Base-by-base conservation (phyloP, 1,284 basidiomycete genomes). In the Trichosporon ovoides region DNA sequence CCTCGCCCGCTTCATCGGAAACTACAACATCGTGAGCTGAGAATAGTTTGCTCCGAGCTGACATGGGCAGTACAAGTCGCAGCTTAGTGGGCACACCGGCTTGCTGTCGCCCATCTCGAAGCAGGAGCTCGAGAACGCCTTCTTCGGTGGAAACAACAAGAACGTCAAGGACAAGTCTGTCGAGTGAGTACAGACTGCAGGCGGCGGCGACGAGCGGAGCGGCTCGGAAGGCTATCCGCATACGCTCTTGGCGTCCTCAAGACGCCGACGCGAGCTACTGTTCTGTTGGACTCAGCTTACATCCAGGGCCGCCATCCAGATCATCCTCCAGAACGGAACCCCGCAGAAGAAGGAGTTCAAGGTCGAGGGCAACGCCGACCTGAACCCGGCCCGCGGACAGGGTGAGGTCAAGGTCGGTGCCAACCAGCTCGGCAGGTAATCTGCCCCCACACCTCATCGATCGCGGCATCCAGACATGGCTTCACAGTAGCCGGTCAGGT, bases 151-250 rank as follows among this genome's bases (percentile, higher is more conserved):
- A 33, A 72, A 73, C 58, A 71, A 73, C 59, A 73, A 73, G 66
- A 68, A 71, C 57, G 63, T 71, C 62, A 72, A 73, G 65, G 71
- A 73, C 64, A 76, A 76, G 68, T 68, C 68, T 37, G 57, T 68
- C 46, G 74, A 76, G 73, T 75, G 66, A 64, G 73, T 74, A 13
- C 19, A 20, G 22, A 11, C 38, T 22, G 38, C 12, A 24, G 13
- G 38, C 20, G 38, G 5, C 38, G 12, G 38, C 19, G 20, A 43
- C 5, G 20, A 24, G 14, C 28, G 28, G 28, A 31, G 28, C 28
- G 28, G 28, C n/a, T n/a, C n/a, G n/a, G n/a, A n/a, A n/a, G n/a
- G n/a, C n/a, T n/a, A n/a, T n/a, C n/a, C n/a, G n/a, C n/a, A n/a
- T n/a, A n/a, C n/a, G n/a, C n/a, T n/a, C n/a, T n/a, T n/a, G n/a